These are phyloP conservation scores for Parietaria judaica DNA, from an alignment of 306 rosid species.

Conservation along the genomic window DNA sequence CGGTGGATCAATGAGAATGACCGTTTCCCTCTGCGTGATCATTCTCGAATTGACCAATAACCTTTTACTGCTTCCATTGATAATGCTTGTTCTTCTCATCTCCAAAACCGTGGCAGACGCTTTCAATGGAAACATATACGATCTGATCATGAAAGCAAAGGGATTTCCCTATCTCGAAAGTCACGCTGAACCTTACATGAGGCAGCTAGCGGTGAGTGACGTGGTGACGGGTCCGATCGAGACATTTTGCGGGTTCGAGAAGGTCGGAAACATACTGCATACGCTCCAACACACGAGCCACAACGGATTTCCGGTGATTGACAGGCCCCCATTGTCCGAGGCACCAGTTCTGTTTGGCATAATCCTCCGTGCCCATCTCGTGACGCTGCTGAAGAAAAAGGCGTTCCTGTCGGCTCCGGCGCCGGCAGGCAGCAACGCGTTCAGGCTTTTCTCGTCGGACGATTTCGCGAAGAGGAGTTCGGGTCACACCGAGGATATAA, in stretches of 20 bases:
- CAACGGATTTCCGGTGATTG: conserved; percentile 86
- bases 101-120: conserved; percentile 84
- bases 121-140: conserved; percentile 74
- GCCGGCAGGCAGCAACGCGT: conserved; percentile 21
- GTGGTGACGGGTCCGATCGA: conserved; percentile 87
- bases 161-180: conserved; percentile 83
- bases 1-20: conserved; percentile 93
- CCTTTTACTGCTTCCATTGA: conserved; percentile 65
- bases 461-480: conserved; percentile 77
- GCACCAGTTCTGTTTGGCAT: conserved; percentile 59
- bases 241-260: conserved; percentile 71
- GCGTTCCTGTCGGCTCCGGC: conserved; percentile 41
- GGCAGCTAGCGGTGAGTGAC: conserved; percentile 71
- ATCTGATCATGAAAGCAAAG: conserved; percentile 86
- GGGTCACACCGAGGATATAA: conserved; percentile 37
- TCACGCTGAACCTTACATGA: conserved; percentile 86
- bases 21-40: conserved; percentile 85
- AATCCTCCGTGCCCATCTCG: conserved; percentile 73
- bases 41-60: conserved; percentile 86
- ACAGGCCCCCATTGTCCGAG: conserved; percentile 61
- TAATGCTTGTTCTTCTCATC: conserved; percentile 83
- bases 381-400: conserved; percentile 67
- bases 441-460: conserved; percentile 35
- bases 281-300: conserved; percentile 57
- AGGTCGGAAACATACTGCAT: conserved; percentile 63